Base-by-base conservation (phyloP, 2,329 filamentous ascomycete genomes). In the Clarireedia paspali region DNA sequence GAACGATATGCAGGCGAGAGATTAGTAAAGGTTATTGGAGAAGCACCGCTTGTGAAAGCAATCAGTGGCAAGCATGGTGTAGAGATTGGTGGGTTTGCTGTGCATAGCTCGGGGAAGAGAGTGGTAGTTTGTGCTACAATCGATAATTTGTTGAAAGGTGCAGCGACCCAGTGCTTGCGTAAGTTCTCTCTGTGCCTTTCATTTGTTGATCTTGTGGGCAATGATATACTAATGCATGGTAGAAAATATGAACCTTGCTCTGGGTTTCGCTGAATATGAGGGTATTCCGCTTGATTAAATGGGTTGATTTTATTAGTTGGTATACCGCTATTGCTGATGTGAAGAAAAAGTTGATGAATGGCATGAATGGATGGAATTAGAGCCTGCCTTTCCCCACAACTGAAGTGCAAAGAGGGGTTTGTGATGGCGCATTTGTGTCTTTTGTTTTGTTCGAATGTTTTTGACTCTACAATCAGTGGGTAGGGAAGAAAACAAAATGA, bases 1-100 rank as follows among this genome's bases (percentile, higher is more conserved):
- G 92, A 97, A 66, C 83, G 92, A 24, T 99, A 96, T 68, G 92
- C 92, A 5, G 91, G 91, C 50, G 94, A 97, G 80, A 92, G 91
- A 74, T 84, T 99, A 15, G 86, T 99, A 70, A 96, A 94, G 79
- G 83, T 97, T 20, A 82, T 89, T 4, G 92, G 92, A 53, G 92
- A 97, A 71, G 81, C 88, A 0, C 94, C 92, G 3, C 75, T 85
- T 10, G 92, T 97, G 56, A 95, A 91, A 75, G 77, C 84, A 64
- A 96, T 96, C 66, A 82, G 82, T 64, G 84, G 87, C 61, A 89
- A 87, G 75, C 92, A 97, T 70, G 87, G 89, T 23, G 87, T 95
- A 4, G 91, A 97, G 75, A 91, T 99, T 71, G 94, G 94, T 58
- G 91, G 89, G 0, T 97, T 97, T 67, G 91, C 89, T n/a, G 90